These are phyloP conservation scores for Eucalyptus cladocalyx DNA, from an alignment of 345 rosid genomes.

Conservation along the genomic window DNA sequence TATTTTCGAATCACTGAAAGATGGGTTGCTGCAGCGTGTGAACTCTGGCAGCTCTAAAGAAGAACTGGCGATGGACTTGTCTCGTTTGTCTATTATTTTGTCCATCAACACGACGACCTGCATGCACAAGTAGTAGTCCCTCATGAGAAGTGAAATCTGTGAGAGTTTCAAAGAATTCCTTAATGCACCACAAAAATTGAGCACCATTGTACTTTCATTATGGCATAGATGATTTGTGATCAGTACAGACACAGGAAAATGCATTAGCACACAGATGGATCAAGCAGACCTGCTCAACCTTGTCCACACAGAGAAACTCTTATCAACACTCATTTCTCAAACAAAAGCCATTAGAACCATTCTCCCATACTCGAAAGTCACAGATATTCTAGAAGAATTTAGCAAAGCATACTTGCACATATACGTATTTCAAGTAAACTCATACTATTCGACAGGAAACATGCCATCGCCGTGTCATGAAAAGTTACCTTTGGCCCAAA, in stretches of 20 bases:
- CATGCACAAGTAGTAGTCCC: not conserved
- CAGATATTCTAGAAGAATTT: not conserved
- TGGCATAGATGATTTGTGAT: not conserved
- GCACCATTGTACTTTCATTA: not conserved
- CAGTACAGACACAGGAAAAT: not conserved
- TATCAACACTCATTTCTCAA: not conserved
- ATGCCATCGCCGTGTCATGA: not conserved
- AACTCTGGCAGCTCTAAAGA: constrained; percentile 8
- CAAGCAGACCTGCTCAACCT: not conserved
- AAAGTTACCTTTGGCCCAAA: constrained; percentile 4
- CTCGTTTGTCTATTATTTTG: constrained; percentile 1
- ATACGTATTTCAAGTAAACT: not conserved
- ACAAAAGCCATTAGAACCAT: not conserved
- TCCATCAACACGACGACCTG: not conserved
- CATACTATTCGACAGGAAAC: not conserved
- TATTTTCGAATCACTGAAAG: not conserved
- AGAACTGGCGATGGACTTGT: constrained; percentile 9
- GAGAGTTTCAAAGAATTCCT: not conserved
- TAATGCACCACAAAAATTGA: not conserved
- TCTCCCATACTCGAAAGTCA: not conserved
- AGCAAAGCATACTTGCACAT: not conserved
- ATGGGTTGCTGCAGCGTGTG: not conserved
- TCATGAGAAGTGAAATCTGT: not conserved
- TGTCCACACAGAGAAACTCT: not conserved
- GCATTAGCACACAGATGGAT: not conserved